These are phyloP conservation scores for Juglanconis sp. DNA, from an alignment of 2,329 filamentous ascomycete species.

Conservation along the genomic window DNA sequence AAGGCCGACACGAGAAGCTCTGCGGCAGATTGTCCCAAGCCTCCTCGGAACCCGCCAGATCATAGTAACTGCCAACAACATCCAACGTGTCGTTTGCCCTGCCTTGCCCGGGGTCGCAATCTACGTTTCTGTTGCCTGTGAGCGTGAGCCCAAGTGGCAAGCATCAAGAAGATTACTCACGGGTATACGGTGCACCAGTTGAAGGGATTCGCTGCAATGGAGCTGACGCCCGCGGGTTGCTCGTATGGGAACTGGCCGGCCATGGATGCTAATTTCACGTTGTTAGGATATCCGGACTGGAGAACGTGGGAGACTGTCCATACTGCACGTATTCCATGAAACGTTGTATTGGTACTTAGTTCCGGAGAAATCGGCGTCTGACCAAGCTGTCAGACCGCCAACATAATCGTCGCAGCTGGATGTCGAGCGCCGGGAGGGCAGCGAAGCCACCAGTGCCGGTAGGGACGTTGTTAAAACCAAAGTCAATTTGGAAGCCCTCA, in stretches of 20 bases:
- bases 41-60: slow-evolving; percentile 12
- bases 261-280: slow-evolving; percentile 3
- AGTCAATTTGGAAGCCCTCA: no score
- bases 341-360: slow-evolving; percentile 10
- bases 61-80: slow-evolving; percentile 14
- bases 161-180: not conserved
- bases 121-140: not conserved
- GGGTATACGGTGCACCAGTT: slow-evolving; percentile 14
- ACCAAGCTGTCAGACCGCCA: slow-evolving; percentile 8
- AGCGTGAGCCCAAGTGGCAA: not conserved
- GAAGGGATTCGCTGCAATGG: slow-evolving; percentile 3
- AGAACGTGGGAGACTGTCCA: not conserved
- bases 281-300: not conserved
- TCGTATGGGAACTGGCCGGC: slow-evolving; percentile 11
- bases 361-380: slow-evolving; percentile 15
- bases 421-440: not conserved
- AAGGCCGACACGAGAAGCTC: slow-evolving; percentile 12
- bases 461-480: no score
- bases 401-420: not conserved
- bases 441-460: not conserved
- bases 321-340: slow-evolving; percentile 14
- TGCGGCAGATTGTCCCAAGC: slow-evolving; percentile 14
- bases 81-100: slow-evolving; percentile 10
- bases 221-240: slow-evolving; percentile 6
- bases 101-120: slow-evolving; percentile 3